Percentiles rank a stretch among this genome's conserved stretches.
Evolutionary conservation across 73 alveolate species (phyloP).

Genomic region (Paramecium sexaurelia): DNA sequence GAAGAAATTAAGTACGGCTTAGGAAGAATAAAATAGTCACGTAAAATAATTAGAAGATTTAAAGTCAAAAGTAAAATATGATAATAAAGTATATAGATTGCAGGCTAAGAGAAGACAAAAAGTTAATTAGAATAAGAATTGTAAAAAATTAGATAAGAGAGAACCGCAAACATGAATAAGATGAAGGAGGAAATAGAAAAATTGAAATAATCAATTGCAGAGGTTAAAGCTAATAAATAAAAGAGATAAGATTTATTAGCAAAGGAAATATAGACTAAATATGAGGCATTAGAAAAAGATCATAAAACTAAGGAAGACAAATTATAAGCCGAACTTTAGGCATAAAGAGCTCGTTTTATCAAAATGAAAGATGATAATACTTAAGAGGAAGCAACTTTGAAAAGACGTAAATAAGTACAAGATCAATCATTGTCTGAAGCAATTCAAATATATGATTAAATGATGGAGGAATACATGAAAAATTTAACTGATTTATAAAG

Average conservation of each 20-base stretch:
- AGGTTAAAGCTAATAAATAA: constrained; percentile 61
- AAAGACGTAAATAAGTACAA: constrained; percentile 53
- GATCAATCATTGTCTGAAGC: constrained; percentile 55
- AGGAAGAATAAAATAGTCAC: constrained; percentile 64
- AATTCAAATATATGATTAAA: constrained; percentile 55
- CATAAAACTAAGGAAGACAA: constrained; percentile 64
- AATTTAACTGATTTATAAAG: constrained; percentile 42
- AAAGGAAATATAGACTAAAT: constrained; percentile 28
- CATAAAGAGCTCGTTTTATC: constrained; percentile 26
- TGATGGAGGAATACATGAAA: constrained; percentile 58
- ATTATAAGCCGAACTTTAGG: constrained; percentile 41
- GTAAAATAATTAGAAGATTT: constrained; percentile 57
- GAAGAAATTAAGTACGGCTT: constrained; percentile 62
- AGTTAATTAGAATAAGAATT: constrained; percentile 48
- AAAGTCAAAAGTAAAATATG: constrained; percentile 19
- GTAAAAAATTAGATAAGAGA: constrained; percentile 35
- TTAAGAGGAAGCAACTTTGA: constrained; percentile 47
- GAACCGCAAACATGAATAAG: constrained; percentile 39
- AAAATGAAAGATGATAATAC: constrained; percentile 67
- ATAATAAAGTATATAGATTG: not conserved
- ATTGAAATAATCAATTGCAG: constrained; percentile 60
- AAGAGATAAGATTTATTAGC: constrained; percentile 34
- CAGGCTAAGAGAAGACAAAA: constrained; percentile 9
- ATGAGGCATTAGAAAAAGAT: constrained; percentile 59
- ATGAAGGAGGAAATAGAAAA: constrained; percentile 67